These are phyloP conservation scores for Rutstroemia sp. DNA, from an alignment of 2,329 filamentous ascomycete genomes.

Conservation along the genomic window DNA sequence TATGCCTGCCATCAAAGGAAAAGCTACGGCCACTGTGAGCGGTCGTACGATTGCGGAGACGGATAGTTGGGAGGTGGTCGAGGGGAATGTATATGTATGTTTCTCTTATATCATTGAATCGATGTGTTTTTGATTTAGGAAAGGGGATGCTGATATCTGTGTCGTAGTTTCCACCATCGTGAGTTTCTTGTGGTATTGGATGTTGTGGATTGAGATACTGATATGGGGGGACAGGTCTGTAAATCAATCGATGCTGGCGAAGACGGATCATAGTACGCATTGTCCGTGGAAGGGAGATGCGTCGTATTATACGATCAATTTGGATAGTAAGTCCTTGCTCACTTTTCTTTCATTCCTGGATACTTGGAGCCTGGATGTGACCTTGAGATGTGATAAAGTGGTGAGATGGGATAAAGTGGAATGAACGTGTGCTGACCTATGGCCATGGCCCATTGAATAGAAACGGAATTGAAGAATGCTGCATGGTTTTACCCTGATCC, in stretches of 20 bases:
- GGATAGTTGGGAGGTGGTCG: constrained; percentile 38
- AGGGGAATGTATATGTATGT: constrained; percentile 40
- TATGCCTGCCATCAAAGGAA: constrained; percentile 18
- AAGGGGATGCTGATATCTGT: neutral
- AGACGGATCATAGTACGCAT: constrained; percentile 34
- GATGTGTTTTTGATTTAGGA: constrained; percentile 10
- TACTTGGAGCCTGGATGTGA: too few relatives aligned
- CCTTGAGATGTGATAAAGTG: too few relatives aligned
- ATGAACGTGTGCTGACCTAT: too few relatives aligned
- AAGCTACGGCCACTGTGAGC: constrained; percentile 34
- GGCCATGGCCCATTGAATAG: constrained; percentile 21
- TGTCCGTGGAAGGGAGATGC: constrained; percentile 42
- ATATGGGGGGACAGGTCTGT: constrained; percentile 27
- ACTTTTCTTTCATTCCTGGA: neutral
- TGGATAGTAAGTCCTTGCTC: constrained; percentile 28
- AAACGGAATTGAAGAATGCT: constrained; percentile 35
- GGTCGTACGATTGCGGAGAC: constrained; percentile 39
- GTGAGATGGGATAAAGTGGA: too few relatives aligned
- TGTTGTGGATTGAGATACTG: neutral
- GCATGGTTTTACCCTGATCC: constrained; percentile 41
- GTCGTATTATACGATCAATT: constrained; percentile 39
- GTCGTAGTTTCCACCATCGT: constrained; percentile 31
- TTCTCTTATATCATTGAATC: neutral
- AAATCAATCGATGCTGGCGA: constrained; percentile 33
- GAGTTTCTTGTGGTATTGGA: constrained; percentile 7